Evolutionary conservation across 345 rosid genomes (phyloP).

Genomic region (Psidium friedrichsthalianum): DNA sequence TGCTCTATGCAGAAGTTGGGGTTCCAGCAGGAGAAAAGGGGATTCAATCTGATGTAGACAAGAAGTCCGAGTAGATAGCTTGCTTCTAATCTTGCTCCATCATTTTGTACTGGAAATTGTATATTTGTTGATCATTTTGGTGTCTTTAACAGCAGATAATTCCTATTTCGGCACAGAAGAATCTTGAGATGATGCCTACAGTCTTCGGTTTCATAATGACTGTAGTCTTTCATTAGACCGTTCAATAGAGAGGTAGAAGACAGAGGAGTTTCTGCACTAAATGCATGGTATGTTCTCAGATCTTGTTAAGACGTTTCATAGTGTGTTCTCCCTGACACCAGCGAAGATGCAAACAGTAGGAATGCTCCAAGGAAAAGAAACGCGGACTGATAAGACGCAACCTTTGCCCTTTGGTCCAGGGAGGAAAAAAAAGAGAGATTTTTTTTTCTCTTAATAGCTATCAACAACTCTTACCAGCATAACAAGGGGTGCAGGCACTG

Average conservation of each 20-base stretch:
- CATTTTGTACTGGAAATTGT: background rate
- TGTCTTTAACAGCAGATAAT: background rate
- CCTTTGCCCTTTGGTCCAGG: background rate
- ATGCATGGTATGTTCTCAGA: slow-evolving; percentile 53
- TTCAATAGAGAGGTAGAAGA: slow-evolving; percentile 56
- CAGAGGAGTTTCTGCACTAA: slow-evolving; percentile 74
- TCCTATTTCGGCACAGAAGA: slow-evolving; percentile 21
- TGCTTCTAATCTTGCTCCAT: background rate
- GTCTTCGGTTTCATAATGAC: slow-evolving; percentile 85
- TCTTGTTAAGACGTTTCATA: background rate
- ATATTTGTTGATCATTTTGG: background rate
- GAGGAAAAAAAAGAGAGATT: background rate
- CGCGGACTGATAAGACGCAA: background rate
- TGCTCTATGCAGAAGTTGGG: background rate
- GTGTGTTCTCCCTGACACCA: background rate
- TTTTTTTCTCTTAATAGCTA: background rate
- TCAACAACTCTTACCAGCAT: background rate
- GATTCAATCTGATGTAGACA: background rate
- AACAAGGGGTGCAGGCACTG: background rate
- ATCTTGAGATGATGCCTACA: slow-evolving; percentile 82
- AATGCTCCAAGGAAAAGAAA: background rate
- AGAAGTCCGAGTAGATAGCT: background rate
- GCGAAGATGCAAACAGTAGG: background rate
- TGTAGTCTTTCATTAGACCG: slow-evolving; percentile 95
- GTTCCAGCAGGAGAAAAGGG: background rate